These are phyloP conservation scores for Phaeosphaeriaceae sp. DNA, from an alignment of 2,329 filamentous ascomycete genomes.

Conservation along the genomic window DNA sequence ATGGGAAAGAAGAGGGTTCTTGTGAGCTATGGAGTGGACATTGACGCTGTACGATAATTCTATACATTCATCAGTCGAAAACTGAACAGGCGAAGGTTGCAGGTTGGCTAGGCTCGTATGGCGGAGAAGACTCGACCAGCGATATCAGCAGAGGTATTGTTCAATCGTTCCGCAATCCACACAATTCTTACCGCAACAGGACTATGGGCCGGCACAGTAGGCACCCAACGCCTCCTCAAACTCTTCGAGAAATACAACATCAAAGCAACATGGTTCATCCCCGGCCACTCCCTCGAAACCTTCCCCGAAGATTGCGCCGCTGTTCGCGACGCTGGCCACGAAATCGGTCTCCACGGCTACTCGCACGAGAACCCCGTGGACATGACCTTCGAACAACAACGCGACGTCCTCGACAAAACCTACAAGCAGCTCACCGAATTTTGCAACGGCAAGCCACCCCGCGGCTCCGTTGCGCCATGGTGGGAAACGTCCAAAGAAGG, in stretches of 20 bases:
- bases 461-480: constrained; percentile 77
- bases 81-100: constrained; percentile 56
- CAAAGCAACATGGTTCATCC: constrained; percentile 73
- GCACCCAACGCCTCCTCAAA: constrained; percentile 72
- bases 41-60: constrained; percentile 59
- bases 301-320: constrained; percentile 71
- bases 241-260: constrained; percentile 78
- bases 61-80: not conserved
- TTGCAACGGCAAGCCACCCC: constrained; percentile 69
- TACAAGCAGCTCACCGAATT: constrained; percentile 76
- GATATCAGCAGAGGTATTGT: constrained; percentile 73
- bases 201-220: constrained; percentile 74
- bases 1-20: constrained; percentile 63
- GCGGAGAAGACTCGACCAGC: constrained; percentile 74
- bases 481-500: constrained; percentile 77
- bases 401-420: constrained; percentile 77
- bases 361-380: constrained; percentile 76
- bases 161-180: not conserved
- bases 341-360: constrained; percentile 74
- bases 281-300: constrained; percentile 72
- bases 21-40: constrained; percentile 73
- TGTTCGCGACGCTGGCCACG: constrained; percentile 70
- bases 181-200: constrained; percentile 47
- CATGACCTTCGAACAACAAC: constrained; percentile 79
- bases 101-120: constrained; percentile 78